A percentile compares a stretch with the other conserved stretches of the same genome.
These are phyloP conservation scores for Mortierella claussenii DNA, from an alignment of 192 early-diverging fungal genomes.

Conservation along the genomic window DNA sequence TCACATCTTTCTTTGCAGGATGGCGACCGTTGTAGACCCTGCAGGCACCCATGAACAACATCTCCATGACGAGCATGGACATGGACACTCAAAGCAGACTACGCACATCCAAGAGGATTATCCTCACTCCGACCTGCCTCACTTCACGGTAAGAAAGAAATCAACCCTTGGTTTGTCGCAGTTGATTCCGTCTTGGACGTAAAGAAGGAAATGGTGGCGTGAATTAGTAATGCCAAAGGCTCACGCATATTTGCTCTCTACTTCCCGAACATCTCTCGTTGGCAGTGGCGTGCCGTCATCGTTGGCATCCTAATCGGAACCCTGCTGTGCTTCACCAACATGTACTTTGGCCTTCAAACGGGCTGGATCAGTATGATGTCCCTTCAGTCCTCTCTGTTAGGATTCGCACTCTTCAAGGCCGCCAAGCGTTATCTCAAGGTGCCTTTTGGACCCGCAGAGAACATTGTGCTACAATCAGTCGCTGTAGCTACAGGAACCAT, in stretches of 20 bases:
- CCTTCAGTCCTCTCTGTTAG: constrained; percentile 75
- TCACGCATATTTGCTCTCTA: too few species aligned
- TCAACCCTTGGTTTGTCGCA: too few species aligned
- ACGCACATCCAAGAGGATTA: constrained; percentile 21
- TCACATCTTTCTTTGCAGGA: too few species aligned
- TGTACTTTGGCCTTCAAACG: constrained; percentile 89
- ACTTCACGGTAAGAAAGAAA: constrained; percentile 36
- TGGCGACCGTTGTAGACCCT: too few species aligned
- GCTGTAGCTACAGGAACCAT: constrained; percentile 88
- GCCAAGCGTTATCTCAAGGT: constrained; percentile 52
- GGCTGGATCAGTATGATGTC: constrained; percentile 87
- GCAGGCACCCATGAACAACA: background rate
- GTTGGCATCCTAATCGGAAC: constrained; percentile 79
- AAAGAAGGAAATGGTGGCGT: too few species aligned
- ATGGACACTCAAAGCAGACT: background rate
- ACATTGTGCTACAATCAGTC: constrained; percentile 86
- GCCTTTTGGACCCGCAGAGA: constrained; percentile 83
- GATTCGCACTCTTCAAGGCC: constrained; percentile 82
- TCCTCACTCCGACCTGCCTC: constrained; percentile 30
- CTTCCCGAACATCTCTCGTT: too few species aligned
- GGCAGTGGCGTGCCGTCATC: constrained; percentile 62
- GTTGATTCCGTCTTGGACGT: too few species aligned
- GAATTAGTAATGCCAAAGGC: too few species aligned
- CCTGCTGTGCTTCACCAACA: constrained; percentile 84
- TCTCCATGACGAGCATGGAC: too few species aligned